Evolutionary conservation across 2,329 filamentous ascomycete genomes (phyloP), one percentile per base, ranked within the genome.

Genomic region (Verticillium dahliae): DNA sequence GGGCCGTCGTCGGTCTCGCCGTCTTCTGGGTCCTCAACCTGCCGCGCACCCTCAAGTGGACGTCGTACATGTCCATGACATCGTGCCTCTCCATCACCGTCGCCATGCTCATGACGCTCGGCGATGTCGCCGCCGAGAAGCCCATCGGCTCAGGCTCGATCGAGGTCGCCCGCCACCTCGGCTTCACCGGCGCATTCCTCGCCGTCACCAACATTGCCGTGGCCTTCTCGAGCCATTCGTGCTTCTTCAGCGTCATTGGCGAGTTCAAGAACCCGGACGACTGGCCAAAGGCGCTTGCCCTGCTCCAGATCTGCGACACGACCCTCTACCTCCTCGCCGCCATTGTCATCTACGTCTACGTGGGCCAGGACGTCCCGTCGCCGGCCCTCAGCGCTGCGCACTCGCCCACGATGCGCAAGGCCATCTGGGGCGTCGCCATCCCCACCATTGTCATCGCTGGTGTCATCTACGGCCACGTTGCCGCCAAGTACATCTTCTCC

Each of bases 381-480:
- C 89, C 89, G 0, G 89, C 89, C 0, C 79, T 92, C 1, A 84
- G 86, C 7, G 86, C 85, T 6, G 83, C 87, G 7, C 79, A 80
- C 3, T 74, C 73, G 0, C 71, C 71, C 1, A 68, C 80, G 0
- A 74, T 90, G 56, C 79, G 82, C 27, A 90, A 90, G 69, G 75
- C 88, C 11, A 87, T 88, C 13, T 91, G 86, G 74, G 87, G 86
- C 31, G 77, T 91, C 62, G 88, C 88, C 0, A 78, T 88, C 2
- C 88, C 88, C 1, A 90, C 86, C 2, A 90, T 91, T 62, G 77
- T 91, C 57, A 84, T 91, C 58, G 86, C 88, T 0, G 89, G 88
- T 60, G 87, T 90, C 6, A 88, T 91, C 65, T 87, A 89, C 69
- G 87, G 83, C 13, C 84, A 88, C 62, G 84, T 90, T 1, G 86